Base-by-base conservation (phyloP, 1,139 yeast species). In the Blastobotrys illinoisensis region DNA sequence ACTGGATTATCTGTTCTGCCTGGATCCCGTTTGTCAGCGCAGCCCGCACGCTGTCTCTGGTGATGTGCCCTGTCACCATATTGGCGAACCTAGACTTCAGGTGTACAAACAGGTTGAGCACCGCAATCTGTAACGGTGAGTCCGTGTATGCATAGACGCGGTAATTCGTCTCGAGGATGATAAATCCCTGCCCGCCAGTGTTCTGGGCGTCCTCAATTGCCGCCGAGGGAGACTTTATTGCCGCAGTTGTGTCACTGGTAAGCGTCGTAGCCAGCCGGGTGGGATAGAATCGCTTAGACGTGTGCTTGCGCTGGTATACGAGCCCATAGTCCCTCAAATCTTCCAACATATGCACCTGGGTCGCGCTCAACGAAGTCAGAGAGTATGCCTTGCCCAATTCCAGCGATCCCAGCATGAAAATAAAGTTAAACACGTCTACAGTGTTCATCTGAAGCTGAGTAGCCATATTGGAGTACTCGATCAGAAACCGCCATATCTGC, bases 51-150 rank as follows among this genome's bases (percentile, higher is more conserved):
- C 96, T 88, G 64, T 93, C 97, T 67, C 99, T 81, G 3, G 98
- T 90, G 58, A 93, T 80, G 62, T 88, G 91, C 1, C 99, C 99
- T 16, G 95, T 82, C 4, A 93, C 97, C 86, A 93, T 85, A 67
- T 93, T 95, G 16, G 93, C 79, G 69, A 91, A 95, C 57, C 99
- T 76, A 0, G 96, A 80, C 62, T 82, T 85, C 56, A 95, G 73
- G 64, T 88, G 93, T 14, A 89, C 96, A 72, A 93, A 93, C 48
- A 93, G 71, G 65, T 90, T 88, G 53, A 95, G 74, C 57, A 95
- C 88, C 11, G 99, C 97, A 60, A 93, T 91, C 70, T 95, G 98
- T 57, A 93, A 76, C 1, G 99, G 98, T 1, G 97, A 90, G 58
- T 89, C 87, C 1, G 99, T 91, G 68, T 93, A 93, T 46, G 99